phyloP scores from a whole-genome alignment of 495 filamentous ascomycete genomes.

The Lepraria neglecta region DNA sequence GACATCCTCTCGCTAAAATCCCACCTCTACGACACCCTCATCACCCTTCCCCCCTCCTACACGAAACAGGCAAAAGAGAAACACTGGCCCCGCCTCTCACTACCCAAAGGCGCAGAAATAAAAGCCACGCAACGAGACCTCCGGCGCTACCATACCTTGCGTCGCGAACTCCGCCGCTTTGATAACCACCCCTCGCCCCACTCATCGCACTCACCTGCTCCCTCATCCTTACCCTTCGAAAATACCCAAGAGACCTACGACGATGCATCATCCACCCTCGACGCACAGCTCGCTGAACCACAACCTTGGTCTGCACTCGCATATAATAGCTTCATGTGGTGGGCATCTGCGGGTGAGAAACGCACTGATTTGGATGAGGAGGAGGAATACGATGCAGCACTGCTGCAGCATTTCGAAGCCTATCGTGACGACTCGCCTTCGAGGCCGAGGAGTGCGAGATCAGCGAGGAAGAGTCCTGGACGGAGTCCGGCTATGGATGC shows the following conservation, averaged over 20 bases:
- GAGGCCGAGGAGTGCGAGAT: constrained; percentile 7
- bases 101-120: constrained; percentile 52
- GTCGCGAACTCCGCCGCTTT: constrained; percentile 55
- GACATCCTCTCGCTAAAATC: constrained; percentile 79
- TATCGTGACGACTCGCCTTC: constrained; percentile 32
- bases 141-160: constrained; percentile 68
- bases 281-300: constrained; percentile 57
- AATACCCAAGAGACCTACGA: constrained; percentile 32
- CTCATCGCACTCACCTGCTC: constrained; percentile 35
- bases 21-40: constrained; percentile 78
- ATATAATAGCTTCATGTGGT: constrained; percentile 94
- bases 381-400: constrained; percentile 33
- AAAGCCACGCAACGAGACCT: constrained; percentile 89
- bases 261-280: constrained; percentile 35
- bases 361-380: constrained; percentile 41
- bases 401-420: constrained; percentile 35
- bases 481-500: constrained; percentile 29
- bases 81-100: constrained; percentile 70
- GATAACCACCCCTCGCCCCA: constrained; percentile 36
- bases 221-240: constrained; percentile 2
- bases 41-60: constrained; percentile 66
- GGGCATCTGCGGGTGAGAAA: constrained; percentile 91
- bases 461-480: constrained; percentile 27
- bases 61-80: constrained; percentile 51
- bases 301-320: constrained; percentile 84